Base-by-base conservation (phyloP, 1,284 basidiomycete species). In the Puccinia hordei region DNA sequence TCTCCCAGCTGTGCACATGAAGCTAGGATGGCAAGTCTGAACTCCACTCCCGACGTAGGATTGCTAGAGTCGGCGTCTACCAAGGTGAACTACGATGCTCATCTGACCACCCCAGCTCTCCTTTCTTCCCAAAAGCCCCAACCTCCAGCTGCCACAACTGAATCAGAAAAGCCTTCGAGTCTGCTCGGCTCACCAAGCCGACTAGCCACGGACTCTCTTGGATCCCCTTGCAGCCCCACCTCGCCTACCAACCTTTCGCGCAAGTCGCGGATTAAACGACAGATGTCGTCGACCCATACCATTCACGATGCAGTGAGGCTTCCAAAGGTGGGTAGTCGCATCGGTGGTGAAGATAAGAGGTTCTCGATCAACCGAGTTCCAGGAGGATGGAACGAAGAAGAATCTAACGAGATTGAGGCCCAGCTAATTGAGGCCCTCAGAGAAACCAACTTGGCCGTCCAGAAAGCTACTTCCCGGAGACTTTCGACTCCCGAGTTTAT, bases 371-470 rank as follows among this genome's bases (percentile, higher is more conserved):
- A 8, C 19, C 73, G 73, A n/a, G 41, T 71, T 12, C 68, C 68
- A 3, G 59, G 79, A 55, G 71, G 61, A 17, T 73, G 79, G 71
- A 73, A 73, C 61, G 79, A 41, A 19, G 79, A 66, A 13, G 71
- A 73, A 59, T 72, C 55, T 1, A 55, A 80, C n/a, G 79, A 80
- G 41, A 80, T 80, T 41, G 61, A 80, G n/a, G 44, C 41, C 35
- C 55, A 74, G 44, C 41, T 80, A 19, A 74, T 80, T 24, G 51
- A 65, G 46, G 72, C 79, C 24, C 49, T 80, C 17, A n/a, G 51
- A 27, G 33, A 74, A 59, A 80, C 79, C n/a, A 80, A 80, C 72
- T 57, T 65, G 17, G 79, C 79, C 3, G 79, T 80, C n/a, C 71
- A 73, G 44, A 80, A 80, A 59, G 79, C 79, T 57, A 80, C 79